Conservation (phyloP, 306 rosid genomes). For the Potentilla sterilis region DNA sequence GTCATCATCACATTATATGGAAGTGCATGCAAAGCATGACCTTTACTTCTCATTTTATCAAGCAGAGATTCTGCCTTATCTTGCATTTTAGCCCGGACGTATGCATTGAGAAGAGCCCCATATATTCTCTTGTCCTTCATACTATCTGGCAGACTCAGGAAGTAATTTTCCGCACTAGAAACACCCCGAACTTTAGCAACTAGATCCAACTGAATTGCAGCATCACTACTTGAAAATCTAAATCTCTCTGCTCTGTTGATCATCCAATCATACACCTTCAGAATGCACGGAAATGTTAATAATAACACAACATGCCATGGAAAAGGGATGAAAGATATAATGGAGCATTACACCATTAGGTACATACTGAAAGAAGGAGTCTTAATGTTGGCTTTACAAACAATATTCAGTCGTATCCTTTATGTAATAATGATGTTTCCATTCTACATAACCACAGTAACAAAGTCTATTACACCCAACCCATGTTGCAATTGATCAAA, state of each 20-base stretch:
- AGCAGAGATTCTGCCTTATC: conserved; percentile 81
- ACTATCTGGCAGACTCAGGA: conserved; percentile 48
- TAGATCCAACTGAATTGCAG: conserved; percentile 87
- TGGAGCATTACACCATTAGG: not conserved
- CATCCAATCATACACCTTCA: conserved; percentile 94
- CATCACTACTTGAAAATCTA: conserved; percentile 68
- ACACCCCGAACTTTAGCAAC: conserved; percentile 73
- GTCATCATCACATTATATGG: conserved; percentile 98
- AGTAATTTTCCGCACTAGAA: conserved; percentile 71
- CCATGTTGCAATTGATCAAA: not conserved
- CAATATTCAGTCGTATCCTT: not conserved
- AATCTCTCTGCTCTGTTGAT: conserved; percentile 78
- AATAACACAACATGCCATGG: not conserved
- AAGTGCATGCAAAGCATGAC: conserved; percentile 58
- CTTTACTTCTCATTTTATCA: conserved; percentile 70
- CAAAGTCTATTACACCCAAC: not conserved
- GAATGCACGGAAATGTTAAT: conserved; percentile 7
- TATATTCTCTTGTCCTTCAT: conserved; percentile 68
- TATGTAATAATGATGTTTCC: not conserved
- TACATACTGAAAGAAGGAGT: not conserved
- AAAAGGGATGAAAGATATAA: not conserved
- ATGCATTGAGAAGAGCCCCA: conserved; percentile 86
- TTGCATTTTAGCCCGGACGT: conserved; percentile 50
- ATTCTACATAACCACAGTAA: not conserved
- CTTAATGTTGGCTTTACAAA: not conserved